Evolutionary conservation across 2,329 filamentous ascomycete species (phyloP).

Genomic region (Xylaria sp.): DNA sequence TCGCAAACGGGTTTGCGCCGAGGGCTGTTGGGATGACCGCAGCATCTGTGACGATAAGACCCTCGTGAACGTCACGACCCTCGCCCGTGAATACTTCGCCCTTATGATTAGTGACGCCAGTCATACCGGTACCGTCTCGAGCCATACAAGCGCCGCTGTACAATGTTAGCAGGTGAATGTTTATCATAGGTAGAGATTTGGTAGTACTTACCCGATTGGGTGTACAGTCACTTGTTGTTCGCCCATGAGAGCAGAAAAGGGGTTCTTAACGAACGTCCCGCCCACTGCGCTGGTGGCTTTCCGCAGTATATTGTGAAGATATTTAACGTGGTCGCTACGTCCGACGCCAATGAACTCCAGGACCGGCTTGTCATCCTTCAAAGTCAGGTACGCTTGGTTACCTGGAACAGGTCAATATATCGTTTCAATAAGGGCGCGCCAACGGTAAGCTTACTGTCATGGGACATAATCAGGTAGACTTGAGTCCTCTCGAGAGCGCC

Average conservation of each 20-base stretch:
- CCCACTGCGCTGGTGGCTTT: constrained; percentile 60
- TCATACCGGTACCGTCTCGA: constrained; percentile 56
- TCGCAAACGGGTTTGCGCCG: constrained; percentile 69
- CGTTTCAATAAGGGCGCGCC: constrained; percentile 7
- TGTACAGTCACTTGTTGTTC: constrained; percentile 67
- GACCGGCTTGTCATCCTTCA: constrained; percentile 62
- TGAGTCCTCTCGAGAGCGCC: constrained; percentile 64
- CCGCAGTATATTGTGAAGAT: constrained; percentile 54
- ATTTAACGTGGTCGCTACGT: constrained; percentile 55
- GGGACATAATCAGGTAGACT: constrained; percentile 68
- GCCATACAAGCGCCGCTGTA: constrained; percentile 65
- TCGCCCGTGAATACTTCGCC: constrained; percentile 62
- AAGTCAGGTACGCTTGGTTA: constrained; percentile 61
- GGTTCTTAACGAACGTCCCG: constrained; percentile 62
- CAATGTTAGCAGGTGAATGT: constrained; percentile 9
- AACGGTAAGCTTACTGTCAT: constrained; percentile 52
- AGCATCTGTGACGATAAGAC: constrained; percentile 65
- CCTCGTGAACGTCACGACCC: constrained; percentile 54
- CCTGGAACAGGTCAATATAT: constrained; percentile 36
- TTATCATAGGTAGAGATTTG: not conserved
- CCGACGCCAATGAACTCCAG: constrained; percentile 64
- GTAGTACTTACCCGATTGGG: constrained; percentile 57
- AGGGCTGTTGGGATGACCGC: constrained; percentile 64
- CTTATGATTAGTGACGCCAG: constrained; percentile 63
- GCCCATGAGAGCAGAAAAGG: constrained; percentile 58